Base-by-base conservation (phyloP, 495 filamentous ascomycete genomes). In the Pseudevernia furfuracea region DNA sequence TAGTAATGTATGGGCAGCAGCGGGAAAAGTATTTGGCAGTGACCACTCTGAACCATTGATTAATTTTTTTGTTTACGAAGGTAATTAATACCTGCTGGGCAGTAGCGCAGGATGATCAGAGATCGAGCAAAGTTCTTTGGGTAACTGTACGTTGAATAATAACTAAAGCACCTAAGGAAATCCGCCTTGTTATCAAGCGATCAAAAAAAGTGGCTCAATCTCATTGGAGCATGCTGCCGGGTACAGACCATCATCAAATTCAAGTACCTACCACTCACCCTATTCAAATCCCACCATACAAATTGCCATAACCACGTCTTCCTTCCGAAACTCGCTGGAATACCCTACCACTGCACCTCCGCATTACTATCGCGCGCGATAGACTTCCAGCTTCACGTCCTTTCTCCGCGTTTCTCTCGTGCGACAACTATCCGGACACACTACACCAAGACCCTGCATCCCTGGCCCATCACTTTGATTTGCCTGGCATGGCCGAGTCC, bases 191-290 rank as follows among this genome's bases (percentile, higher is more conserved):
- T 46, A n/a, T 46, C 43, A 21, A 46, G 43, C 43, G 34, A 55
- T 56, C 25, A 23, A 62, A 52, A 62, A 57, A 44, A 28, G 36
- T 38, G 37, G 25, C 61, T 63, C 61, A 58, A 63, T 63, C 52
- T 19, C 38, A 63, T 63, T 63, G 61, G 61, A 58, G 39, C n/a
- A 53, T 32, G 25, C 52, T 34, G 19, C 28, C 61, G 52, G 52
- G 38, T 43, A 63, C 43, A 56, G 55, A 39, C 30, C 36, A 58
- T 34, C 36, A 30, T 62, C 38, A 25, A 46, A 12, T 19, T 55
- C 44, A 53, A 44, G 49, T 41, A 62, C 30, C 39, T 38, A 63
- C 61, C 38, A 58, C 37, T 55, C 30, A 34, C 30, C 52, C n/a
- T n/a, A n/a, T n/a, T n/a, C n/a, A n/a, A 34, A 21, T 36, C 7